Percentiles rank a stretch among this genome's conserved stretches.
Evolutionary conservation across 495 filamentous ascomycete genomes (phyloP).

Genomic region (Pyronema domesticum): DNA sequence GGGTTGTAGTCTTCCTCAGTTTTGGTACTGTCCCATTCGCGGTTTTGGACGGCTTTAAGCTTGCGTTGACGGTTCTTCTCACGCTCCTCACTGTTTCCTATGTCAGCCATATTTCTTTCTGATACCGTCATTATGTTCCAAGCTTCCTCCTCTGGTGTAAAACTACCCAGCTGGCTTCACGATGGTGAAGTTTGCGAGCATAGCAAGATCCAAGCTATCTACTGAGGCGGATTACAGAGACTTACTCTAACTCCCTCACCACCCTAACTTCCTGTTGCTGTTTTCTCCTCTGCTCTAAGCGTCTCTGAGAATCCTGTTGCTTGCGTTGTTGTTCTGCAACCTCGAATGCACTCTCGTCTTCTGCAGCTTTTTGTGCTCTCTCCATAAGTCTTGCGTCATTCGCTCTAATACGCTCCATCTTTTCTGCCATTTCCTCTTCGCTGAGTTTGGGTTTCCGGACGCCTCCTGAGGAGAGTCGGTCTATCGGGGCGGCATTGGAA

Average conservation of each 20-base stretch:
- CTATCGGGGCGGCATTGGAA: background rate
- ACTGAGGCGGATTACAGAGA: background rate
- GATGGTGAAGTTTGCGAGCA: too few relatives aligned
- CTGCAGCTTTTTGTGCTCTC: slow-evolving; percentile 33
- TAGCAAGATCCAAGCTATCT: too few relatives aligned
- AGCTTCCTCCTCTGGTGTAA: too few relatives aligned
- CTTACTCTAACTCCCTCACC: slow-evolving; percentile 32
- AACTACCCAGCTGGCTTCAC: too few relatives aligned
- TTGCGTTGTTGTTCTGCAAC: slow-evolving; percentile 35
- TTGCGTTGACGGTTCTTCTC: slow-evolving; percentile 57
- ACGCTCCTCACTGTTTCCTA: slow-evolving; percentile 32
- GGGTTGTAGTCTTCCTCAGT: slow-evolving; percentile 38
- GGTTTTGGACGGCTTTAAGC: slow-evolving; percentile 41
- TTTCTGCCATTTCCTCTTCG: slow-evolving; percentile 33
- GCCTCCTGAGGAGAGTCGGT: background rate
- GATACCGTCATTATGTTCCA: too few relatives aligned
- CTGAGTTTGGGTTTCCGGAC: slow-evolving; percentile 30
- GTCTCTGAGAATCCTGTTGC: slow-evolving; percentile 34
- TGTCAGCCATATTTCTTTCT: background rate
- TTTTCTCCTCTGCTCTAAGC: slow-evolving; percentile 30
- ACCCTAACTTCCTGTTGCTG: slow-evolving; percentile 32
- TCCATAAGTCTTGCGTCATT: slow-evolving; percentile 30
- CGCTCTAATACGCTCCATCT: slow-evolving; percentile 35
- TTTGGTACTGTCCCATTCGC: slow-evolving; percentile 67
- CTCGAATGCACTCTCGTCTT: slow-evolving; percentile 31